Evolutionary conservation across 306 rosid genomes (phyloP).

Genomic region (Senna tora): DNA sequence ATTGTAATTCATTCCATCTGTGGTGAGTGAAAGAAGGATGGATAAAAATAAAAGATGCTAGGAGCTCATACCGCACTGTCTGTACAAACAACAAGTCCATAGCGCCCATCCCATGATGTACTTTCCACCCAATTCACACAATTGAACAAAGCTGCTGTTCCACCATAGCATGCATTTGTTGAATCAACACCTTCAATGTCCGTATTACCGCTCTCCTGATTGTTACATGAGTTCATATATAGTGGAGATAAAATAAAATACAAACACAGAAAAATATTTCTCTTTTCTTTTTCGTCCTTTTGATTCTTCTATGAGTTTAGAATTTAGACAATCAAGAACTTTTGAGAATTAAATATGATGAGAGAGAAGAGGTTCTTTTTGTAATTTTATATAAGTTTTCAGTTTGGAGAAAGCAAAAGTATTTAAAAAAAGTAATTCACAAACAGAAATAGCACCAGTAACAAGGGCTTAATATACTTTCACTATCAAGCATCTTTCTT

Average conservation of each 20-base stretch:
- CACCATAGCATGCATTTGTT: constrained; percentile 97
- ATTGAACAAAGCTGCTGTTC: constrained; percentile 96
- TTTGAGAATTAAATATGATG: background rate
- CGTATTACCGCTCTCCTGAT: constrained; percentile 73
- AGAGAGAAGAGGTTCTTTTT: background rate
- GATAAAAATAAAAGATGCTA: background rate
- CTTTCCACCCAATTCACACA: constrained; percentile 99
- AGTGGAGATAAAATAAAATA: background rate
- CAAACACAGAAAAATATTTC: constrained; percentile 8
- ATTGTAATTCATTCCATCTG: background rate
- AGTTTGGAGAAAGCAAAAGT: constrained; percentile 4
- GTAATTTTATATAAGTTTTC: background rate
- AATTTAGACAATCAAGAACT: no score
- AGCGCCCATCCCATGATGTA: constrained; percentile 98
- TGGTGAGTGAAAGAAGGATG: background rate
- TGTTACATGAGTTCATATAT: constrained; percentile 35
- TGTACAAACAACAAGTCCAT: constrained; percentile 96
- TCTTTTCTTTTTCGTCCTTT: background rate
- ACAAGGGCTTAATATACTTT: background rate
- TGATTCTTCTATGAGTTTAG: background rate
- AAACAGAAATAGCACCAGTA: background rate
- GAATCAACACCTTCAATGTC: constrained; percentile 98
- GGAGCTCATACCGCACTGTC: constrained; percentile 84
- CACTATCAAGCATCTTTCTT: background rate
- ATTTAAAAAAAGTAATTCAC: background rate